Evolutionary conservation across 768 basidiomycete species (phyloP).

Genomic region (Xerocomellus chrysenteron): DNA sequence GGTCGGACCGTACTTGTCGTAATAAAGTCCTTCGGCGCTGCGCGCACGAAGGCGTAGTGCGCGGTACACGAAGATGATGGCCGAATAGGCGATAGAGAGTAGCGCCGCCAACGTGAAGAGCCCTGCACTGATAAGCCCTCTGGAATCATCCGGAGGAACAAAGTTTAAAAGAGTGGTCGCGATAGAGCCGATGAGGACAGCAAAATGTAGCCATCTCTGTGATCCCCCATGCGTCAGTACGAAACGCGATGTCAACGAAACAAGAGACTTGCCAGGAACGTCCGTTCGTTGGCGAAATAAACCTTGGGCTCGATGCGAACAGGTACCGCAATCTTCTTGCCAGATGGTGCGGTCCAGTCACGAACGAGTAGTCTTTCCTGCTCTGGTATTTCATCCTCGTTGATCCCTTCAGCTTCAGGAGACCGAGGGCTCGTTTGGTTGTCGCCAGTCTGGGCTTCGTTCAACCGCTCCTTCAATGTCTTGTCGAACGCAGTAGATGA

Average conservation of each 20-base stretch:
- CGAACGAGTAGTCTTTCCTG: slow-evolving; percentile 61
- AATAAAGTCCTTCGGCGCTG: slow-evolving; percentile 79
- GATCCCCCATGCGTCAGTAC: neutral
- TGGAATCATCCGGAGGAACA: slow-evolving; percentile 62
- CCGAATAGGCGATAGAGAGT: slow-evolving; percentile 83
- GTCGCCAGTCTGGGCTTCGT: slow-evolving; percentile 31
- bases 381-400: slow-evolving; percentile 35
- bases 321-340: slow-evolving; percentile 89
- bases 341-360: slow-evolving; percentile 75
- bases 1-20: slow-evolving; percentile 87
- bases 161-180: slow-evolving; percentile 92
- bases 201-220: slow-evolving; percentile 88
- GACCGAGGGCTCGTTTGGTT: slow-evolving; percentile 16
- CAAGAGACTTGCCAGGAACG: slow-evolving; percentile 72
- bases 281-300: slow-evolving; percentile 94
- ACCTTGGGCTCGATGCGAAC: slow-evolving; percentile 99
- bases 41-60: slow-evolving; percentile 66
- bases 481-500: slow-evolving; percentile 83
- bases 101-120: slow-evolving; percentile 91
- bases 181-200: slow-evolving; percentile 85
- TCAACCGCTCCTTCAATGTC: slow-evolving; percentile 68
- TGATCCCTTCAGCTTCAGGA: slow-evolving; percentile 35
- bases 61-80: slow-evolving; percentile 76
- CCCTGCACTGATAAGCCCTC: slow-evolving; percentile 82
- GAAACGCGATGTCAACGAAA: neutral